Evolutionary conservation across 2,329 filamentous ascomycete species (phyloP), one percentile per base, ranked within the genome.

Genomic region (Cladosporium velox): DNA sequence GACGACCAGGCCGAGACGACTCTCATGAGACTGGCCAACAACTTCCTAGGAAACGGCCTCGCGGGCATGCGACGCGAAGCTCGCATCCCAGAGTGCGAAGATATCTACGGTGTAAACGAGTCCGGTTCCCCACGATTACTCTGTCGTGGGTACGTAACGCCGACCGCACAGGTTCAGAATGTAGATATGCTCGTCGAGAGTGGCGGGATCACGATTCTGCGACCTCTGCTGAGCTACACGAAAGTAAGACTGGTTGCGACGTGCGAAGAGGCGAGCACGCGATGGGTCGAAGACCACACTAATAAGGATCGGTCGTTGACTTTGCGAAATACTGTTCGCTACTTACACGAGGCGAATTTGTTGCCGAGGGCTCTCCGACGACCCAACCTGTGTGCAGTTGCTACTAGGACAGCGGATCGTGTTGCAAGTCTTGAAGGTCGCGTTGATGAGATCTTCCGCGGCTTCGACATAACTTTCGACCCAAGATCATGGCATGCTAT

Each of bases 1-100:
- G 93, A 97, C 73, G 95, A 99, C 73, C 92, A 95, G 74, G 90
- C 93, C 65, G 95, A 99, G 79, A 97, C 93, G 0, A 84, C 96
- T 4, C 79, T 98, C 59, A 91, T 93, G 88, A 86, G 95, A 51
- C 78, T 98, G 41, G 78, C 89, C 10, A 82, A 83, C 3, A 88
- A 89, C 0, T 90, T 92, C 72, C 81, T 85, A 2, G 86, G 86
- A n/a, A 81, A 85, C n/a, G 93, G 91, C 0, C 80, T 97, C 34
- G 65, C 66, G 24, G 75, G 73, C 7, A 74, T 76, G 11, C 66
- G 62, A 59, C 12, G 55, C 2, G 63, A 58, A 14, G 67, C 68
- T 11, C 64, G 59, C 11, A 92, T 97, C n/a, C 94, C 94, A 1
- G 93, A 97, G 76, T 96, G 91, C 72, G 84, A 89, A 72, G 90